Evolutionary conservation across 768 basidiomycete genomes (phyloP).

Genomic region (Nevesoporus exiguus): DNA sequence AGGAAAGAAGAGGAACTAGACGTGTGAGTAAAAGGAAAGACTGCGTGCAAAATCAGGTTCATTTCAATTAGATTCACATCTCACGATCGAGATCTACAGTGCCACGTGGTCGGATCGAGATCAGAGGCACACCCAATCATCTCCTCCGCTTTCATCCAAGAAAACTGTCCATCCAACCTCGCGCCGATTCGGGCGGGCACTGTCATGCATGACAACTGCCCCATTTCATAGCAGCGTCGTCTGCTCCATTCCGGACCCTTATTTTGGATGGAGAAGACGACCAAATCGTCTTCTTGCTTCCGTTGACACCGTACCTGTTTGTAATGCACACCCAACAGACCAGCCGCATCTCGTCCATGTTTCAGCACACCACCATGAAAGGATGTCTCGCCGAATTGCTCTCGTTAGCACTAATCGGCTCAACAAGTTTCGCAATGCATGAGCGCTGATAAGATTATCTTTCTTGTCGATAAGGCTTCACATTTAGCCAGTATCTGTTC

Average conservation of each 20-base stretch:
- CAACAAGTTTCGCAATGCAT: too few species aligned
- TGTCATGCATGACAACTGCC: too few species aligned
- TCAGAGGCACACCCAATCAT: conserved; percentile 13
- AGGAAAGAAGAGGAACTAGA: conserved; percentile 27
- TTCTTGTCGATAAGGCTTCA: too few species aligned
- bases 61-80: conserved; percentile 35
- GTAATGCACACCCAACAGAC: background rate
- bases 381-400: too few species aligned
- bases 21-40: conserved; percentile 29
- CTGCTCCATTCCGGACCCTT: background rate
- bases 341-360: too few species aligned
- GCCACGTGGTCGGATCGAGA: conserved; percentile 33
- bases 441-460: too few species aligned
- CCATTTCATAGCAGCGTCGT: too few species aligned
- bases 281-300: background rate
- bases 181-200: background rate
- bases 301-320: background rate
- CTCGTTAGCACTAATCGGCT: too few species aligned
- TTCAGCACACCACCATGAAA: too few species aligned
- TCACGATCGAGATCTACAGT: conserved; percentile 29
- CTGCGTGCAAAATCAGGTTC: conserved; percentile 29
- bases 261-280: background rate
- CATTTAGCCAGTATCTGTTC: too few species aligned
- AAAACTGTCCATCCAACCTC: background rate
- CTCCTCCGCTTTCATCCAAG: background rate